Base-by-base conservation (phyloP, 495 filamentous ascomycete species). In the Trichoderma reesei region DNA sequence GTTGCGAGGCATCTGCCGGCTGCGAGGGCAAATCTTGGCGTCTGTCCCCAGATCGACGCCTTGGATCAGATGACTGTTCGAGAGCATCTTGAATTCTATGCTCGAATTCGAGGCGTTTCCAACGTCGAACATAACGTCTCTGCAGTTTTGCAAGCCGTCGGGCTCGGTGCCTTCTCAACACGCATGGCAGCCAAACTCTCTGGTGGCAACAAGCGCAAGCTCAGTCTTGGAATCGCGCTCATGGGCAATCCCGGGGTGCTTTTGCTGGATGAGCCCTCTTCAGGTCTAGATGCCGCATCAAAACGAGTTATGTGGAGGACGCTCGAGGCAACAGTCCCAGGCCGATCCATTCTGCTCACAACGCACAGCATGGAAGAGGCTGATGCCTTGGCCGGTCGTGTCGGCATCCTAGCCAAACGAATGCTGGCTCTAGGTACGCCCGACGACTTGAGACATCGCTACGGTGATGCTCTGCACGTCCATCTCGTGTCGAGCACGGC, bases 291-390 rank as follows among this genome's bases (percentile, higher is more conserved):
- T 67, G 88, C 88, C 0, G 86, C 85, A 0, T 82, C 87, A 0
- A 91, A 90, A 70, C 76, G 88, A 34, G 78, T 86, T 65, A 90
- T 91, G 88, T 91, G 88, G 88, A 81, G 79, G 62, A 88, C 86
- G 0, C 77, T 90, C 3, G 76, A 77, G 11, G 71, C 79, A 0
- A 80, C 88, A 34, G 82, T 80, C 0, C 73, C 76, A 0, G 87
- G 86, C 4, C 76, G 88, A 1, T 82, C 80, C 1, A 77, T 90
- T n/a, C 74, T 90, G 0, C 73, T 90, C 7, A 90, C 87, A n/a
- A 92, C 89, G 9, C 89, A 92, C 68, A 82, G 77, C 41, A 91
- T 92, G 89, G 89, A 92, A 69, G 89, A 92, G 70, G 89, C 89
- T 16, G 86, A 89, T 64, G 87, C 88, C 4, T 76, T 92, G 10